These are phyloP conservation scores for Phlegmacium glaucopus DNA, from an alignment of 768 basidiomycete species.

Conservation along the genomic window DNA sequence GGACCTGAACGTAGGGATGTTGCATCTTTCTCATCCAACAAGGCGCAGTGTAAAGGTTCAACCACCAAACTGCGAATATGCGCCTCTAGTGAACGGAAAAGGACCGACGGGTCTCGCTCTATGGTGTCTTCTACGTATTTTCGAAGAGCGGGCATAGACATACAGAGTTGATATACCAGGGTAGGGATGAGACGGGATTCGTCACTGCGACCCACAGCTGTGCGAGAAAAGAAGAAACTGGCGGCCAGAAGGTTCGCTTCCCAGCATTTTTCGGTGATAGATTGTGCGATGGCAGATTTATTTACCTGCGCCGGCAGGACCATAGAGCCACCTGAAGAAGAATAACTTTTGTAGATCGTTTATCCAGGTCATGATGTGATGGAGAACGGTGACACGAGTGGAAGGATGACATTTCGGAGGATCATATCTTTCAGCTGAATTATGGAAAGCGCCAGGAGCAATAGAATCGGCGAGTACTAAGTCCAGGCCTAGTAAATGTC, in stretches of 20 bases:
- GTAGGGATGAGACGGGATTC: conserved; percentile 18
- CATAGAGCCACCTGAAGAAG: conserved; percentile 18
- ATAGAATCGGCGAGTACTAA: too few relatives aligned
- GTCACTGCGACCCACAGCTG: too few relatives aligned
- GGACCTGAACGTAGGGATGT: conserved; percentile 10
- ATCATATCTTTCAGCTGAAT: too few relatives aligned
- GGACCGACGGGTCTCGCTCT: conserved; percentile 9
- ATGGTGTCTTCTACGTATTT: conserved; percentile 4
- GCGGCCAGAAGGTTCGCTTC: conserved; percentile 1
- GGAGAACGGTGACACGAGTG: conserved; percentile 24
- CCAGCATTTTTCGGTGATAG: conserved; percentile 18
- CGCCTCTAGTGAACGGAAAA: conserved; percentile 3
- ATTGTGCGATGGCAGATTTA: conserved; percentile 23
- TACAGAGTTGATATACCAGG: conserved; percentile 14
- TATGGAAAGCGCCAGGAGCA: conserved; percentile 9
- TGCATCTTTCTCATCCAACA: conserved; percentile 15
- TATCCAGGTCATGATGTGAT: conserved; percentile 11
- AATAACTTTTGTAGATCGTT: conserved; percentile 5
- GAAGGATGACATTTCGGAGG: conserved; percentile 9
- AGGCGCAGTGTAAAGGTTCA: conserved; percentile 1
- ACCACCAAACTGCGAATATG: conserved; percentile 12
- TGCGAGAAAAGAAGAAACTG: too few relatives aligned
- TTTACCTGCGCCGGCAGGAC: conserved; percentile 25
- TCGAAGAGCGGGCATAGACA: conserved; percentile 3
- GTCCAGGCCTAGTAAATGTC: too few relatives aligned